Evolutionary conservation across 768 basidiomycete species (phyloP), one percentile per base, ranked within the genome.

Genomic region (Tephrocybe sp.): DNA sequence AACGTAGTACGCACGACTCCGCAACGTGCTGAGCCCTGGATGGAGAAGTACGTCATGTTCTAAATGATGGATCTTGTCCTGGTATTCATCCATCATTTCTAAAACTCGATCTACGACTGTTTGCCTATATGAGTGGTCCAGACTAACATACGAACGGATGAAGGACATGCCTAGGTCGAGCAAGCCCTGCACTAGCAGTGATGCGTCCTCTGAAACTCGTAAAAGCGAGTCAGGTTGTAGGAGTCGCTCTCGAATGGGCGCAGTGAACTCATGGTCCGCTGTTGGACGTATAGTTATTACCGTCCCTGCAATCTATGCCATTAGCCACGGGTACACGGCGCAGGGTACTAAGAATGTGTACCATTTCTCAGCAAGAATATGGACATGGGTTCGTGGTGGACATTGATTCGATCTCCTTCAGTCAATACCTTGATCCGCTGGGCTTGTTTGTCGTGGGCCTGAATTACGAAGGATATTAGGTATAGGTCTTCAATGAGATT

Each of bases 321-420:
- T 21, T 14, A 14, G 45, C 26, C 48, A 37, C 26, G 50, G 17
- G 8, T 18, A 25, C 4, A 14, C 28, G 28, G 28, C n/a, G 5
- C 14, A 12, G 8, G 34, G n/a, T 12, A 24, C 1, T 32, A 45
- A 45, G 3, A 53, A 20, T 24, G 11, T 17, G 45, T 60, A 78
- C 86, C 86, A 61, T 87, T 80, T 51, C 82, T 74, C 56, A 83
- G 73, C 6, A 89, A 72, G 69, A 88, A 88, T 51, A 89, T 77
- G 60, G 75, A 86, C 70, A 89, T 74, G 3, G 87, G 83, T 28
- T 70, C 59, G 37, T 62, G 73, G 18, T 30, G 69, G 34, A 85
- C 71, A 50, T 78, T 75, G 18, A 89, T 81, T 46, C 84, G 75
- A 21, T 84, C 80, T 11, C 78, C 83, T 55, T 73, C 70, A 56